Base-by-base conservation (phyloP, 108 stramenopile genomes). In the Skeletonema tropicum region DNA sequence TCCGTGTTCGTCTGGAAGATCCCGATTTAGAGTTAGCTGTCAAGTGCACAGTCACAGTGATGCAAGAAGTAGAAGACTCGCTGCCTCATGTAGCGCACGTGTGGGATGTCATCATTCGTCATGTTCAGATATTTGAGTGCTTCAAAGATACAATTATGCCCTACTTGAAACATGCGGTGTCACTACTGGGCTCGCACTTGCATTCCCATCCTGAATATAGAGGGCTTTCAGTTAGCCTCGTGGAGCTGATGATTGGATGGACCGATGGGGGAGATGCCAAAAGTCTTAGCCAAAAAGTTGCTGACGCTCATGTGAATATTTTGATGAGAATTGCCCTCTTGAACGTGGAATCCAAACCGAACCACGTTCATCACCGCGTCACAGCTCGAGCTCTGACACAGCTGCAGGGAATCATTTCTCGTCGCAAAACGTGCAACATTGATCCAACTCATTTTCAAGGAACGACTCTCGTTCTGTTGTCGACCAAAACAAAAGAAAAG, bases 31-130 rank as follows among this genome's bases (percentile, higher is more conserved):
- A 85, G 69, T 87, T 82, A 60, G 84, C 82, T 2, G 85, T 96
- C 30, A 93, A 94, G 31, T 92, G 86, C 75, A 97, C 97, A 14
- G 83, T 82, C 45, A 88, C 94, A 75, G 72, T 99, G 25, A 88
- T 97, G 83, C 88, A 89, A 60, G 97, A 99, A 86, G 98, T 98
- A 83, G 86, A 87, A 9, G 95, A 93, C 66, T 90, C 93, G 3
- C 66, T 92, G 1, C 90, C 93, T 36, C 98, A 96, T 70, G 89
- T 97, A 17, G 89, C 90, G 10, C 97, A 98, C 85, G 80, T 98
- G 35, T 97, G 94, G 92, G 89, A 89, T 46, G 80, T 85, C 19
- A 83, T 99, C 32, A 90, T 92, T 14, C 68, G 83, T 41, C 90
- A 97, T 71, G 85, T 88, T 2, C 55, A 74, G 7, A 67, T 94